Evolutionary conservation across 495 filamentous ascomycete genomes (phyloP), one percentile per base, ranked within the genome.

Genomic region (Penicillium herquei): DNA sequence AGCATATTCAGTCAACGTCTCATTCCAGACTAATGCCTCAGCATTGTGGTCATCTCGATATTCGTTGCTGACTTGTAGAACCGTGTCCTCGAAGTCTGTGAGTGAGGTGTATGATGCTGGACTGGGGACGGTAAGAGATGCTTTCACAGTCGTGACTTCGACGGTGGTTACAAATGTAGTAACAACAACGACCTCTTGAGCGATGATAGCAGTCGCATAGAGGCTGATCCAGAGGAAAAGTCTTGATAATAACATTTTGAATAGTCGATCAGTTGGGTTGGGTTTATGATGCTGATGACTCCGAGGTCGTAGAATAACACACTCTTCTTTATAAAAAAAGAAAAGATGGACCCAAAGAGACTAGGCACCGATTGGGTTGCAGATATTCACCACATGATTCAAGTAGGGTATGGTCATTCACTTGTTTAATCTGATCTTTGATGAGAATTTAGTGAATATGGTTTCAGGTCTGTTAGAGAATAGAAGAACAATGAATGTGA

Each of bases 31-130:
- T 12, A 92, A 59, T 3, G 73, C 51, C 0, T 69, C 70, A 34
- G 88, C 88, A 58, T 86, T 83, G 71, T 92, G 85, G 45, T 80
- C 65, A 1, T 54, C 31, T 16, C 90, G 86, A 72, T 87, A 91
- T 47, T 72, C 66, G 66, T 94, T 93, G 39, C 81, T 88, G 63
- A 74, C 76, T 63, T 82, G 80, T 26, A 94, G 77, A 49, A 89
- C 74, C 7, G 80, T 74, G 49, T 78, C 68, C 47, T 79, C 66
- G 74, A 91, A 89, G 12, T 64, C 47, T 5, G 42, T 21, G 44
- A 70, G 56, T 56, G 74, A 65, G 0, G 77, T 79, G 63, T 85
- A 91, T 31, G 74, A 77, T 1, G 74, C 49, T 2, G 73, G 68
- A 14, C 62, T 54, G 0, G 77, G 65, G 5, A 59, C 51, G 2